Conservation (phyloP, 2,329 filamentous ascomycete genomes). For the Elsinoe ampelina region DNA sequence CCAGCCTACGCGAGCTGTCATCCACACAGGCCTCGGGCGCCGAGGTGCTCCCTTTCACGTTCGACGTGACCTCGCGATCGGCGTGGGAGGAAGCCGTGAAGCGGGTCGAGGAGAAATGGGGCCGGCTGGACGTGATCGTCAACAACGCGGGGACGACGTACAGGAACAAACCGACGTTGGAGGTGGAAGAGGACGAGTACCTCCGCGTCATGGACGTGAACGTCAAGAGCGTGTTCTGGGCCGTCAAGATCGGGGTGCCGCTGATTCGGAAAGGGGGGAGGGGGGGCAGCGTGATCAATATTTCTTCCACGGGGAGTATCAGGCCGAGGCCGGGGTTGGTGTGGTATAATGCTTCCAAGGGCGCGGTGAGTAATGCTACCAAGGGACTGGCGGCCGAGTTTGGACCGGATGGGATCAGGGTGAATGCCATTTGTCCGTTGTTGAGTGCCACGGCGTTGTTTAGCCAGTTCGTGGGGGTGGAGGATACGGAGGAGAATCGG, state of each 20-base stretch:
- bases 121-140: slow-evolving; percentile 48
- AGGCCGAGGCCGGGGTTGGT: slow-evolving; percentile 54
- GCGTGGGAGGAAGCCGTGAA: slow-evolving; percentile 47
- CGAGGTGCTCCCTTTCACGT: neutral
- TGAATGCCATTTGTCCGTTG: slow-evolving; percentile 61
- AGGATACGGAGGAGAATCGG: slow-evolving; percentile 53
- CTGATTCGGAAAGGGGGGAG: slow-evolving; percentile 50
- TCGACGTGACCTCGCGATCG: slow-evolving; percentile 42
- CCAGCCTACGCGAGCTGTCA: slow-evolving; percentile 30
- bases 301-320: slow-evolving; percentile 55
- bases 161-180: slow-evolving; percentile 51
- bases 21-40: slow-evolving; percentile 31
- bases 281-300: slow-evolving; percentile 54
- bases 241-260: slow-evolving; percentile 49
- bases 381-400: slow-evolving; percentile 62
- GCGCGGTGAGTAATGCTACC: slow-evolving; percentile 49
- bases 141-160: slow-evolving; percentile 55
- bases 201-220: slow-evolving; percentile 60
- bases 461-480: slow-evolving; percentile 49
- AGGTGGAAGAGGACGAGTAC: slow-evolving; percentile 58
- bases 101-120: slow-evolving; percentile 38
- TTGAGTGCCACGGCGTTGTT: slow-evolving; percentile 58
- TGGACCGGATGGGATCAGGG: slow-evolving; percentile 57
- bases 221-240: slow-evolving; percentile 56
- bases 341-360: slow-evolving; percentile 64